Conservation (phyloP, 169 alveolate species). For the Plasmodium malariae region DNA sequence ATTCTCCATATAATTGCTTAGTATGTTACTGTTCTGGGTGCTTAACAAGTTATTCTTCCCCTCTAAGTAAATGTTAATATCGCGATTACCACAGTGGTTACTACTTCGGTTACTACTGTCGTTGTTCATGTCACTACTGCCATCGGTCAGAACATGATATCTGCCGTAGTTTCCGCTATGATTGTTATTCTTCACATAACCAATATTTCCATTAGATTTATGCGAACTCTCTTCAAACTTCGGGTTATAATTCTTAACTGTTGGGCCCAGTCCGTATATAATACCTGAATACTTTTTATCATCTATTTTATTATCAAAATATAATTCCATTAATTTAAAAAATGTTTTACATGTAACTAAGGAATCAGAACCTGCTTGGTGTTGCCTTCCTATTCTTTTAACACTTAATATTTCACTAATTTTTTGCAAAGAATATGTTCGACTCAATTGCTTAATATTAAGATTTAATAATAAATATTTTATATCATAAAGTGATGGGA, state of each 20-base stretch:
- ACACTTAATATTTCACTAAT: slow-evolving; percentile 91
- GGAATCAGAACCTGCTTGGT: slow-evolving; percentile 99
- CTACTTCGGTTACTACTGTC: background rate
- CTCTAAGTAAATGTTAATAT: slow-evolving; percentile 9
- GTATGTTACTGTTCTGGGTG: slow-evolving; percentile 1
- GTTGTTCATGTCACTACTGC: background rate
- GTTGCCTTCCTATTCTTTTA: slow-evolving; percentile 96
- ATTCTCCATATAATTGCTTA: slow-evolving; percentile 10
- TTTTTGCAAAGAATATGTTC: slow-evolving; percentile 88
- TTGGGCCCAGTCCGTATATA: slow-evolving; percentile 90
- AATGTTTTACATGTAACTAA: slow-evolving; percentile 96
- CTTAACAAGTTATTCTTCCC: slow-evolving; percentile 16
- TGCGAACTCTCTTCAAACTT: slow-evolving; percentile 39
- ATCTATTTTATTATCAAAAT: slow-evolving; percentile 89
- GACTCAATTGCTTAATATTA: slow-evolving; percentile 86
- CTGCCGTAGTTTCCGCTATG: background rate
- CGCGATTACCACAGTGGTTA: slow-evolving; percentile 10
- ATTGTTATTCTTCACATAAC: background rate
- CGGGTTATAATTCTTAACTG: slow-evolving; percentile 74
- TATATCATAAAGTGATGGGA: slow-evolving; percentile 96
- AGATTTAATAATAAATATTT: slow-evolving; percentile 93
- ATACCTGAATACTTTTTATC: slow-evolving; percentile 89
- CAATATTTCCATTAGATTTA: no score
- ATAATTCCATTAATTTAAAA: slow-evolving; percentile 91
- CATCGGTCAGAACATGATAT: background rate